Evolutionary conservation across 768 basidiomycete genomes (phyloP).

Genomic region (Dentipellis sp.): DNA sequence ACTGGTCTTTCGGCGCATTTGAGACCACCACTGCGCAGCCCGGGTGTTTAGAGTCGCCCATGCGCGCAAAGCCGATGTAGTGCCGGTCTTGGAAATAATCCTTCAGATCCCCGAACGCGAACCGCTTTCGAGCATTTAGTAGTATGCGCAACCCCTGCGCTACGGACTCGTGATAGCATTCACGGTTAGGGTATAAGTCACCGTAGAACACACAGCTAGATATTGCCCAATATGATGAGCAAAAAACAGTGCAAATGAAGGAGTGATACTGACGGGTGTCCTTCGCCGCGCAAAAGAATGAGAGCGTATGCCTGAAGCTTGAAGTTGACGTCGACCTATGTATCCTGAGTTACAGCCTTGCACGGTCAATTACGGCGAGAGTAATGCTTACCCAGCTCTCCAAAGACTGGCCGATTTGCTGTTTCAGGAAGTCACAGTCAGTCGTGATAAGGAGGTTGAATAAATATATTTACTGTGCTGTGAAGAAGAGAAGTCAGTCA

Average conservation of each 20-base stretch:
- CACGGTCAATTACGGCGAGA: not conserved
- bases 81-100: constrained; percentile 54
- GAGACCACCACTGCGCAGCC: constrained; percentile 71
- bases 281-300: constrained; percentile 59
- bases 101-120: constrained; percentile 52
- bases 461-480: constrained; percentile 47
- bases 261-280: constrained; percentile 55
- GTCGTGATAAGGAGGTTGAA: not conserved
- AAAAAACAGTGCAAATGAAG: not conserved
- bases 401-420: constrained; percentile 65
- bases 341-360: not conserved
- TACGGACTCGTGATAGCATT: constrained; percentile 49
- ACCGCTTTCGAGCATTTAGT: constrained; percentile 52
- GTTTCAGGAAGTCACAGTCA: constrained; percentile 2
- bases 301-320: constrained; percentile 79
- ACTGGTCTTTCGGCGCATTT: constrained; percentile 28
- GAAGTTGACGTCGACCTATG: constrained; percentile 58
- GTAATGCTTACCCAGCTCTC: constrained; percentile 67
- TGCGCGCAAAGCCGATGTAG: constrained; percentile 71
- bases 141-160: constrained; percentile 44
- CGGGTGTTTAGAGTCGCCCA: constrained; percentile 40
- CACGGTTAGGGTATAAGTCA: constrained; percentile 65
- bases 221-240: not conserved
- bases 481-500: not conserved
- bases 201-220: constrained; percentile 82